Percentiles rank a stretch among this genome's conserved stretches.
Conservation (phyloP, 2,329 filamentous ascomycete species). For the Remersonia thermophila region DNA sequence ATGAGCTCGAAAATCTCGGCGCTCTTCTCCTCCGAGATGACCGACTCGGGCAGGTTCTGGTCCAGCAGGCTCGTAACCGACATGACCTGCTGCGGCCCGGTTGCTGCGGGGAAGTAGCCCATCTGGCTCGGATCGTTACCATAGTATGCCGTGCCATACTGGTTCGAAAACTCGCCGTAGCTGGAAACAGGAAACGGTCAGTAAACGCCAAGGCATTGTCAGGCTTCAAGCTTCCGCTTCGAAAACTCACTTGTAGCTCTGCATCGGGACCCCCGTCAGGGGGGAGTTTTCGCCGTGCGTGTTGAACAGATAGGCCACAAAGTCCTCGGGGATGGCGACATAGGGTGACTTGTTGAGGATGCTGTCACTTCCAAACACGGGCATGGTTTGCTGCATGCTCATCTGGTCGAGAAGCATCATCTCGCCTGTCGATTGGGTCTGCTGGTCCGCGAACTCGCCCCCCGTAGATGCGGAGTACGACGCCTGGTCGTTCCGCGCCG, state of each 20-base stretch:
- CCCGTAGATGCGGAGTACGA: slow-evolving; percentile 27
- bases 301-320: slow-evolving; percentile 75
- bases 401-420: slow-evolving; percentile 52
- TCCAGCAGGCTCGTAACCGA: slow-evolving; percentile 77
- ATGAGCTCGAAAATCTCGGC: slow-evolving; percentile 75
- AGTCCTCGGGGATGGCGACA: slow-evolving; percentile 71
- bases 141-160: slow-evolving; percentile 38
- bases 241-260: slow-evolving; percentile 36
- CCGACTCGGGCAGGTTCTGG: slow-evolving; percentile 63
- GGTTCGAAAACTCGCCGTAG: slow-evolving; percentile 40
- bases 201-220: slow-evolving; percentile 1
- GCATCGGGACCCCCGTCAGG: slow-evolving; percentile 38
- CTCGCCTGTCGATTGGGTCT: slow-evolving; percentile 34
- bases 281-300: slow-evolving; percentile 44
- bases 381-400: slow-evolving; percentile 56
- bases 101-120: slow-evolving; percentile 45
- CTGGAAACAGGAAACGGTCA: slow-evolving; percentile 28
- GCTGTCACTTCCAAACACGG: slow-evolving; percentile 75
- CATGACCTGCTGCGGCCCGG: slow-evolving; percentile 66
- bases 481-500: slow-evolving; percentile 22
- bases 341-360: slow-evolving; percentile 75
- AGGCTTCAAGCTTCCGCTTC: too few relatives aligned
- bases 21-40: slow-evolving; percentile 78
- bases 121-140: slow-evolving; percentile 35
- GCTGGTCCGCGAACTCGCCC: slow-evolving; percentile 35